These are phyloP conservation scores for Claviceps lovelessii DNA, from an alignment of 2,329 filamentous ascomycete species.

Conservation along the genomic window DNA sequence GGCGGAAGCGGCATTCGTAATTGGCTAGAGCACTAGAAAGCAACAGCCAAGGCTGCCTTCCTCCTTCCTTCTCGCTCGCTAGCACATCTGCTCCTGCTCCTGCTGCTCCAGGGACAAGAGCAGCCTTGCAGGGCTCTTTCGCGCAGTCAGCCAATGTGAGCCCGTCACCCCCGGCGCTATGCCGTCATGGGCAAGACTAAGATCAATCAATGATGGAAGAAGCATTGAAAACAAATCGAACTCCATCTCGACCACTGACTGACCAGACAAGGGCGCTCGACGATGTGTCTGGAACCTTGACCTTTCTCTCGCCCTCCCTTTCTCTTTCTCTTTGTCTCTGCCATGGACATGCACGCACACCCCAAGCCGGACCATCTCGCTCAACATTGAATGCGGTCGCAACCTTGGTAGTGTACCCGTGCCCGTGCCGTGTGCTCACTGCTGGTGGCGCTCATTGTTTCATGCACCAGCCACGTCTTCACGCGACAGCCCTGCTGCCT, in stretches of 20 bases:
- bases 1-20: neutral
- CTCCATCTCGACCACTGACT: neutral
- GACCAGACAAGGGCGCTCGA: neutral
- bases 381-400: no score
- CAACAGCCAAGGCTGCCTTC: neutral
- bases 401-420: no score
- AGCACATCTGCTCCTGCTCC: neutral
- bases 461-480: neutral
- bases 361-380: no score
- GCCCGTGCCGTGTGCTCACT: neutral
- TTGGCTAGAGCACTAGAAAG: neutral
- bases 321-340: neutral
- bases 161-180: neutral
- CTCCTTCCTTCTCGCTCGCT: neutral
- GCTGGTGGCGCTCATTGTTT: neutral
- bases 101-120: neutral
- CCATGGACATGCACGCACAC: no score
- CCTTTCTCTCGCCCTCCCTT: neutral
- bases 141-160: neutral
- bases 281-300: no score
- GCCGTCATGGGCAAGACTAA: neutral
- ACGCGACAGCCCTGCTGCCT: neutral
- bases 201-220: neutral
- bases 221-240: neutral
- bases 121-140: neutral